phyloP scores from a whole-genome alignment of 345 rosid genomes.

The Acer negundo region DNA sequence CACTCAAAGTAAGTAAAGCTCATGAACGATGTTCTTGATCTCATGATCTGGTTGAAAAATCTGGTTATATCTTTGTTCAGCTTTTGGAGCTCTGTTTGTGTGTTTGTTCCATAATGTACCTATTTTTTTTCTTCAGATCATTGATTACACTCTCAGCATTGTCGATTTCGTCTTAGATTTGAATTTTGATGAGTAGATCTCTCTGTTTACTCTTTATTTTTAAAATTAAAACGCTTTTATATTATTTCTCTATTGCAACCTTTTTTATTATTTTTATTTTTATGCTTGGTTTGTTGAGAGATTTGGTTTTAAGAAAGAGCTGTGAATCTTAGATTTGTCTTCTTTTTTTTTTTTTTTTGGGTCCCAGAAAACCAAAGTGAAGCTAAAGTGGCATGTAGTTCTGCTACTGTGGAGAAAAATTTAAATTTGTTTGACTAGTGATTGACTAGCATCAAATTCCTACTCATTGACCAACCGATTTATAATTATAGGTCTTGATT shows the following conservation, averaged over 20 bases:
- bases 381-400: no score
- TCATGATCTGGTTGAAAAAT: constrained; percentile 28
- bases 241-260: neutral
- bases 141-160: constrained; percentile 14
- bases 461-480: neutral
- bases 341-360: no score
- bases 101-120: constrained; percentile 14
- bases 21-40: constrained; percentile 25
- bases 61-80: neutral
- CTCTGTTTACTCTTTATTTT: neutral
- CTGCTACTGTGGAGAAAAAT: neutral
- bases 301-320: neutral
- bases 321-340: constrained; percentile 2
- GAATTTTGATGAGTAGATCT: constrained; percentile 12
- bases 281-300: neutral
- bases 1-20: constrained; percentile 43
- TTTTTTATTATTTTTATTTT: no score
- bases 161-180: constrained; percentile 13
- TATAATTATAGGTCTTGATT: neutral
- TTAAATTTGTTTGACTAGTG: neutral
- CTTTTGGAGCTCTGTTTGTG: neutral
- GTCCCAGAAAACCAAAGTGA: no score
- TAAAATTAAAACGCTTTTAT: neutral
- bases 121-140: neutral
- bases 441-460: neutral